Evolutionary conservation across 768 basidiomycete species (phyloP), one percentile per base, ranked within the genome.

Genomic region (Boletellus emodensis): DNA sequence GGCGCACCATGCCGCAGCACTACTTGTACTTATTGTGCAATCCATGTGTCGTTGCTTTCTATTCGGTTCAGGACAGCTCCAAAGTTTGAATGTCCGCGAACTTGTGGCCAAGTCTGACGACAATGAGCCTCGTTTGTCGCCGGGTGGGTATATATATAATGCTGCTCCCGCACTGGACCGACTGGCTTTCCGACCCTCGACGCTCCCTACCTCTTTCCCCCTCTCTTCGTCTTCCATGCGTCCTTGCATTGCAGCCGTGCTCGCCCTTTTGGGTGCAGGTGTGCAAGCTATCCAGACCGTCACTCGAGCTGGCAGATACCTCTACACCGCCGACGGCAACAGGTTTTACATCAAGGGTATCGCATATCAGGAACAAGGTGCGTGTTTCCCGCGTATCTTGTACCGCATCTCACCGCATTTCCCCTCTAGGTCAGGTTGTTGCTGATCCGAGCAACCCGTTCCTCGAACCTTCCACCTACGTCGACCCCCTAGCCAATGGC

Each of bases 301-400:
- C 58, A 75, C 84, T 35, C 79, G 90, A 39, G 64, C 72, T 26
- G 92, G 90, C 32, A 80, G 82, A 61, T 95, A 93, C 66, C 82
- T 95, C 38, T 95, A 93, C 69, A 79, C 78, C 36, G 77, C 78
- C 4, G 78, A 82, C 44, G 90, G 90, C 3, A 83, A 64, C 35
- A 72, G 94, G 46, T 95, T 94, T 71, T 94, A 83, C 70, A 87
- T 96, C 71, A 91, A 90, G 68, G 90, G 90, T 46, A 71, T 92
- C 48, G 87, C 88, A 11, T 93, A 93, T 68, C 90, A 92, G 65
- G 75, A 80, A 53, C 88, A 92, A 71, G 91, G 93, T 82, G 49
- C 44, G 67, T 52, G 4, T 28, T 17, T 28, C 17, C 9, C 9
- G 5, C 40, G 0, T 12, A 3, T 49, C 20, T 37, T 9, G 18